Evolutionary conservation across 495 filamentous ascomycete genomes (phyloP), one percentile per base, ranked within the genome.

Genomic region (Hypomontagnella submonticulosa): DNA sequence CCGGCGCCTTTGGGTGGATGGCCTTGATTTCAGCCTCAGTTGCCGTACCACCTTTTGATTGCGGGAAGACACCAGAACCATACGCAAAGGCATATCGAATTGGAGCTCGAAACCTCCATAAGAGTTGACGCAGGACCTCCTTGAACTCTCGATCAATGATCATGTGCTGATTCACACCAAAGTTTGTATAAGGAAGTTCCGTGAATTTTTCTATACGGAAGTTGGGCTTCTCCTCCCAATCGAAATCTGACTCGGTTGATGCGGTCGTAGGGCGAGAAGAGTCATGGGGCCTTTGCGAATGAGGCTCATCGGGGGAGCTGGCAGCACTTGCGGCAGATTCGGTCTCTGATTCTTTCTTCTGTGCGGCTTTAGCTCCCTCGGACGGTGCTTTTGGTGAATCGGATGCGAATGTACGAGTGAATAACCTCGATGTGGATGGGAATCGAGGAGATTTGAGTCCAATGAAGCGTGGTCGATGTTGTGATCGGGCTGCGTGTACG

Each of bases 81-180:
- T 99, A 99, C 11, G 95, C 95, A 74, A 99, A 95, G 4, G 93
- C 94, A 79, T 98, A 98, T 46, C 91, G 85, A 60, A 99, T 96
- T 0, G 94, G 93, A 0, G 96, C 95, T 34, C 89, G 83, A 76
- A 99, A 98, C 58, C 93, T 86, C 92, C 93, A 97, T 4, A 97
- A 84, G 30, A 98, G 90, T 71, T 91, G 87, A 13, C 93, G 88
- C 34, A 99, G 76, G 12, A 87, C 89, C 71, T 97, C 91, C 71
- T 97, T 97, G 75, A 97, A 94, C 63, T 97, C 92, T 62, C 91
- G 86, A 75, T 97, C 93, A 70, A 97, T 93, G 13, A 91, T 81
- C 78, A 98, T 96, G 71, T 97, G 90, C 71, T 98, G 96, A 69
- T 98, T 99, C 63, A 92, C 88, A 11, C 96, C 95, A 70, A 97